These are phyloP conservation scores for Puya raimondii DNA, from an alignment of 176 grass and related monocot species.

Conservation along the genomic window DNA sequence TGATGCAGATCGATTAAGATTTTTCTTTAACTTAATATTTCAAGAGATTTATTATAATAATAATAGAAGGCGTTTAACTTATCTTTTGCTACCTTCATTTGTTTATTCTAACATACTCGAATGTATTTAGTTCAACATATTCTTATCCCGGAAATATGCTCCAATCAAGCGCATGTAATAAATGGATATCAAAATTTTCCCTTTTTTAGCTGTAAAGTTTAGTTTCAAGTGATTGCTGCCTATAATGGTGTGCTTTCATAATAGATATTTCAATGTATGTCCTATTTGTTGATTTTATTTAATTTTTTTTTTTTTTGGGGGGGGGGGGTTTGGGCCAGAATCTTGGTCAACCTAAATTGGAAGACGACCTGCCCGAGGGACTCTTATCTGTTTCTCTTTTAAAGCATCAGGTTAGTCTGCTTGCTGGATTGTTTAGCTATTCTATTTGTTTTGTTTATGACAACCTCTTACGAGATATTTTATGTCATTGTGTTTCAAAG, in stretches of 20 bases:
- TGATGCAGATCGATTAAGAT: conserved; percentile 8
- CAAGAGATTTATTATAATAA: conserved; percentile 8
- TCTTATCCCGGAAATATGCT: background rate
- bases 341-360: conserved; percentile 56
- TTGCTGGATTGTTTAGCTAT: background rate
- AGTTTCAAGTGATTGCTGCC: conserved; percentile 1
- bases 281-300: conserved; percentile 12
- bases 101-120: background rate
- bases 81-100: background rate
- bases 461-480: conserved; percentile 14
- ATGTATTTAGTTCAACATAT: too few relatives aligned
- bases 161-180: background rate
- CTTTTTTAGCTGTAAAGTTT: conserved; percentile 1
- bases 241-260: conserved; percentile 12
- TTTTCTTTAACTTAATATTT: conserved; percentile 2
- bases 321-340: conserved; percentile 42
- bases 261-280: conserved; percentile 23
- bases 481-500: conserved; percentile 41
- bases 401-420: conserved; percentile 69
- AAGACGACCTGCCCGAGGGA: conserved; percentile 84
- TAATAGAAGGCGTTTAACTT: conserved; percentile 10
- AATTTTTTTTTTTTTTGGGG: conserved; percentile 14
- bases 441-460: conserved; percentile 15
- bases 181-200: background rate
- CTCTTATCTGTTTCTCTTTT: conserved; percentile 78